Evolutionary conservation across 2,329 filamentous ascomycete genomes (phyloP).

Genomic region (Arthrobotrys sphaeroides): DNA sequence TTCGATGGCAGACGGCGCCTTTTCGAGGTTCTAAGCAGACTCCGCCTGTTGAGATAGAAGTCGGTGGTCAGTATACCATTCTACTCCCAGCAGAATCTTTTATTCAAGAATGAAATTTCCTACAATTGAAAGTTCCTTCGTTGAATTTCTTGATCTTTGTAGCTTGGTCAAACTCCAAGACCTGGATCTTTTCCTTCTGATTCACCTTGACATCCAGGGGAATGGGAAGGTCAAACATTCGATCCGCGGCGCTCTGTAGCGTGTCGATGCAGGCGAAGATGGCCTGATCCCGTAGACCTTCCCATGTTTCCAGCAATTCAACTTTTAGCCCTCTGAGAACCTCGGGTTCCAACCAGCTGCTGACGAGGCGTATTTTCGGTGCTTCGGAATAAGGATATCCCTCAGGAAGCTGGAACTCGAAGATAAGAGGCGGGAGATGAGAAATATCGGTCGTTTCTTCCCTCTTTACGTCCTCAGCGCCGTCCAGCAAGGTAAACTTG

Average conservation of each 20-base stretch:
- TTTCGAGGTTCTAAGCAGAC: conserved; percentile 79
- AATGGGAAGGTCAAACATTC: conserved; percentile 68
- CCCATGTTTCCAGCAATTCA: conserved; percentile 69
- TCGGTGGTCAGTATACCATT: not conserved
- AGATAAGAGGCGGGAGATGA: conserved; percentile 69
- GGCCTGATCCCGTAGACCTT: conserved; percentile 70
- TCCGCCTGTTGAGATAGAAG: conserved; percentile 9
- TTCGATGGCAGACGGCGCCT: conserved; percentile 79
- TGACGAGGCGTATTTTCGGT: conserved; percentile 66
- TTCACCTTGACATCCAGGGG: conserved; percentile 64
- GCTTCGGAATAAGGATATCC: conserved; percentile 69
- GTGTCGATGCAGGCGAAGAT: conserved; percentile 73
- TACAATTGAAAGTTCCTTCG: conserved; percentile 50
- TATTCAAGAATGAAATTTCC: not conserved
- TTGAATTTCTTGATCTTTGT: conserved; percentile 80
- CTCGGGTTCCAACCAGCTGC: conserved; percentile 67
- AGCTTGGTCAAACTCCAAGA: conserved; percentile 81
- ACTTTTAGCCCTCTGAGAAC: conserved; percentile 66
- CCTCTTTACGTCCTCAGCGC: conserved; percentile 60
- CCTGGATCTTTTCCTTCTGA: conserved; percentile 71
- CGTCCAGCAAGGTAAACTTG: conserved; percentile 67
- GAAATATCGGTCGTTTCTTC: conserved; percentile 49
- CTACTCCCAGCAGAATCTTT: conserved; percentile 9
- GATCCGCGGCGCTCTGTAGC: conserved; percentile 69
- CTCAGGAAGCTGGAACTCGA: conserved; percentile 68